phyloP scores from a whole-genome alignment of 176 grass and related monocot species.

The Oryza meyeriana region DNA sequence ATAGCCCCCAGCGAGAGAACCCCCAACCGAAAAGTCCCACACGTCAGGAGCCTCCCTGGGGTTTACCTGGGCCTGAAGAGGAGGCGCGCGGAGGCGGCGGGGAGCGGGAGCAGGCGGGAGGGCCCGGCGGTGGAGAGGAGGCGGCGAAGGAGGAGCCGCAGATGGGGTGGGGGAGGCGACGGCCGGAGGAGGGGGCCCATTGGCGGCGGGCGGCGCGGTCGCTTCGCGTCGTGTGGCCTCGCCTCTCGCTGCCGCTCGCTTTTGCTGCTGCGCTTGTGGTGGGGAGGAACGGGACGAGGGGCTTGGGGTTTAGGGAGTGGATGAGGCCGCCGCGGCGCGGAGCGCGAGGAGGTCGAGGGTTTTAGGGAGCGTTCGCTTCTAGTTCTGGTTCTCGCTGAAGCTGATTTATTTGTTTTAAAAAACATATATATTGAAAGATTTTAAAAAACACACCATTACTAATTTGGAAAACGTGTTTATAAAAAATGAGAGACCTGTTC shows the following conservation, averaged over 20 bases:
- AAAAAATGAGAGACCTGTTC: no score
- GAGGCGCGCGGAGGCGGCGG: conserved; percentile 29
- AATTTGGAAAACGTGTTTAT: no score
- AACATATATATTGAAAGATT: no score
- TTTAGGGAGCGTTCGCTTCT: conserved; percentile 33
- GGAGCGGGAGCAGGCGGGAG: conserved; percentile 32
- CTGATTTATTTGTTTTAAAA: no score
- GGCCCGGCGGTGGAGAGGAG: conserved; percentile 43
- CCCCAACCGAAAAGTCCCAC: neutral
- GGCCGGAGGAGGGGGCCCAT: conserved; percentile 70
- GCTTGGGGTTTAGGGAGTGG: conserved; percentile 36
- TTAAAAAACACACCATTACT: no score
- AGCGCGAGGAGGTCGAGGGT: neutral
- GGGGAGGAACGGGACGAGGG: neutral
- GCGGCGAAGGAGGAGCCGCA: conserved; percentile 54
- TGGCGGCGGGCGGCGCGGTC: conserved; percentile 22
- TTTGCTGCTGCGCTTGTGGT: conserved; percentile 1
- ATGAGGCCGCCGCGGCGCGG: conserved; percentile 28
- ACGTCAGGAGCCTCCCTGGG: no score
- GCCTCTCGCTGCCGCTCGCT: neutral
- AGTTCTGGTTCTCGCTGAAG: no score
- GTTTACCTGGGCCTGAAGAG: conserved; percentile 51
- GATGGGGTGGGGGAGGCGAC: conserved; percentile 38
- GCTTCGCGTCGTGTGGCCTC: neutral
- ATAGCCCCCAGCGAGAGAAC: neutral